phyloP scores from a whole-genome alignment of 129 eudicot genomes.

The Saposhnikovia divaricata region DNA sequence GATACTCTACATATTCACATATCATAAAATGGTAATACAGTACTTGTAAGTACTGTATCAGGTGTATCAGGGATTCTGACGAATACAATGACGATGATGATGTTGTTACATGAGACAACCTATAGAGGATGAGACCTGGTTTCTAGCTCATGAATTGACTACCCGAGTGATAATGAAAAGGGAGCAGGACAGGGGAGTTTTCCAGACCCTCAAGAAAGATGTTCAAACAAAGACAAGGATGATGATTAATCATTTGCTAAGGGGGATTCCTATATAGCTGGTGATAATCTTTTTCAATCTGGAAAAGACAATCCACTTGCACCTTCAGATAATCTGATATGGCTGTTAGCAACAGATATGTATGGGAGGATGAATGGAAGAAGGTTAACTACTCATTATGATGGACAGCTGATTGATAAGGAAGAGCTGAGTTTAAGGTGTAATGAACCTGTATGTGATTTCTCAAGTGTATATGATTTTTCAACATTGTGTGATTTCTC shows the following conservation, averaged over 20 bases:
- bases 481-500: too few relatives aligned
- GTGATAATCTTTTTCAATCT: conserved; percentile 57
- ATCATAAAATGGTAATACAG: conserved; percentile 5
- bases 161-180: conserved; percentile 94
- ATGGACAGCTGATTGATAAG: conserved; percentile 78
- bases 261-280: conserved; percentile 79
- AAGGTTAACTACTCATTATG: conserved; percentile 50
- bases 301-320: conserved; percentile 40
- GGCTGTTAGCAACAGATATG: conserved; percentile 38
- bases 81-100: conserved; percentile 98
- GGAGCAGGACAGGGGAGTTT: conserved; percentile 65
- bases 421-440: conserved; percentile 74
- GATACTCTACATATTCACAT: neutral
- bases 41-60: conserved; percentile 25
- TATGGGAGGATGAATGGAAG: conserved; percentile 34
- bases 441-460: conserved; percentile 78
- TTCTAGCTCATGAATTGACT: too few relatives aligned
- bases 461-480: too few relatives aligned
- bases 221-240: conserved; percentile 60
- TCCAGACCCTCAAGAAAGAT: conserved; percentile 59
- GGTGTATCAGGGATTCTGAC: conserved; percentile 95
- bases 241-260: conserved; percentile 89
- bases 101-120: conserved; percentile 97
- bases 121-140: conserved; percentile 97
- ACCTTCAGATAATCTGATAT: conserved; percentile 47